phyloP scores from a whole-genome alignment of 306 rosid genomes.

The Sechiopsis laciniata region DNA sequence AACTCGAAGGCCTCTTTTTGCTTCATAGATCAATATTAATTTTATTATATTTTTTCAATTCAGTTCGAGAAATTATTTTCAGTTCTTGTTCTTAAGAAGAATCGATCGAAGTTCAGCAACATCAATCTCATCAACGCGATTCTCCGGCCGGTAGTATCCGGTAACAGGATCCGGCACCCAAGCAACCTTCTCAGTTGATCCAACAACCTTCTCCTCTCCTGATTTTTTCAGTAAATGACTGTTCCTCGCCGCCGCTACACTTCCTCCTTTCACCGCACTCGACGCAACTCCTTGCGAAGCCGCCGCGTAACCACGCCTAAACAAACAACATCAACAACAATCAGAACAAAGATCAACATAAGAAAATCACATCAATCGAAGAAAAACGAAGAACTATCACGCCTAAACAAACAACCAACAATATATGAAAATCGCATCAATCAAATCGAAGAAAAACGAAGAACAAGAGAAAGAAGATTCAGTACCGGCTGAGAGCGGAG shows the following conservation, averaged over 20 bases:
- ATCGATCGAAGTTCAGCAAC: conserved; percentile 64
- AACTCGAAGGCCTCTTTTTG: neutral
- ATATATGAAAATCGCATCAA: neutral
- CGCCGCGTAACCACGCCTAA: conserved; percentile 69
- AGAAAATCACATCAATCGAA: too few species aligned
- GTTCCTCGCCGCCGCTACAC: conserved; percentile 24
- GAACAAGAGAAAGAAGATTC: neutral
- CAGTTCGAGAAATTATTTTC: neutral
- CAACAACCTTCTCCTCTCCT: conserved; percentile 31
- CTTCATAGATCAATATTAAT: neutral
- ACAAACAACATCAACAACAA: neutral
- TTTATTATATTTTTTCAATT: neutral
- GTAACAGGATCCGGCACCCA: conserved; percentile 94
- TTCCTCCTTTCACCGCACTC: conserved; percentile 32
- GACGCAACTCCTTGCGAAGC: conserved; percentile 42
- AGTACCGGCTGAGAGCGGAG: conserved; percentile 45
- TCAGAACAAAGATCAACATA: too few species aligned
- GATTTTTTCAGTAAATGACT: conserved; percentile 35
- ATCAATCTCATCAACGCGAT: conserved; percentile 49
- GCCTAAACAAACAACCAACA: too few species aligned
- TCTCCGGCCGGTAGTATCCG: conserved; percentile 76
- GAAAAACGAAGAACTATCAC: too few species aligned
- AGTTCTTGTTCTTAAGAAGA: conserved; percentile 43
- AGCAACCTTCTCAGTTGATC: conserved; percentile 41
- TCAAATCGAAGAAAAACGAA: neutral